Percentiles rank a stretch among this genome's conserved stretches.
These are phyloP conservation scores for Mucor racemosus DNA, from an alignment of 371 early-diverging fungal genomes.

Conservation along the genomic window DNA sequence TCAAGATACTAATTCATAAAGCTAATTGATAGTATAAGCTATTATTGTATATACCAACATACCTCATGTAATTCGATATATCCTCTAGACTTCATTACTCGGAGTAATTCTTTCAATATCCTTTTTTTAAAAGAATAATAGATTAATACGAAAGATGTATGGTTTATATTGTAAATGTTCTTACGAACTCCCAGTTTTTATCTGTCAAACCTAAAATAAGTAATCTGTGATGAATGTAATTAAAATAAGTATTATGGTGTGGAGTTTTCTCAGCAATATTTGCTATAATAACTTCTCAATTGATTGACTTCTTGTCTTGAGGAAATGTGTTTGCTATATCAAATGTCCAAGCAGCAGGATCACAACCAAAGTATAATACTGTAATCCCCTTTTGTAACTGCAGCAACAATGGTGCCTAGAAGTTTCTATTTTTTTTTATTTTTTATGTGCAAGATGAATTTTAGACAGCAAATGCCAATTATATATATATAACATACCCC, in stretches of 20 bases:
- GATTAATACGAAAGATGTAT: neutral
- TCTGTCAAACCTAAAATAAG: constrained; percentile 17
- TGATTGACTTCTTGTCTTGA: no score
- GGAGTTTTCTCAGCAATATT: constrained; percentile 29
- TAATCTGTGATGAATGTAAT: constrained; percentile 26
- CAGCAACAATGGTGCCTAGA: no score
- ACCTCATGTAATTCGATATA: constrained; percentile 56
- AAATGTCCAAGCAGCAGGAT: no score
- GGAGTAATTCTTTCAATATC: constrained; percentile 8
- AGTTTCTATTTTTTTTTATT: no score
- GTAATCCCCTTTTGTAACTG: no score
- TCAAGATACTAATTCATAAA: neutral
- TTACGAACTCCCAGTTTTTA: constrained; percentile 17
- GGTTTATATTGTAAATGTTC: neutral
- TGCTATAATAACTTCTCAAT: no score
- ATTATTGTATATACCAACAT: neutral
- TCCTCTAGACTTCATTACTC: constrained; percentile 54
- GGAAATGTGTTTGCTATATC: no score
- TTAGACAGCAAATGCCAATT: no score
- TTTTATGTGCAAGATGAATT: no score
- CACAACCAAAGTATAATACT: no score
- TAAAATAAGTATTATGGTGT: constrained; percentile 27
- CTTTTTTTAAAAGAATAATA: neutral
- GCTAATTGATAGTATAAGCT: neutral
- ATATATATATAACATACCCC: no score